phyloP scores from a whole-genome alignment of 2,329 filamentous ascomycete species.

The Cytospora mali region DNA sequence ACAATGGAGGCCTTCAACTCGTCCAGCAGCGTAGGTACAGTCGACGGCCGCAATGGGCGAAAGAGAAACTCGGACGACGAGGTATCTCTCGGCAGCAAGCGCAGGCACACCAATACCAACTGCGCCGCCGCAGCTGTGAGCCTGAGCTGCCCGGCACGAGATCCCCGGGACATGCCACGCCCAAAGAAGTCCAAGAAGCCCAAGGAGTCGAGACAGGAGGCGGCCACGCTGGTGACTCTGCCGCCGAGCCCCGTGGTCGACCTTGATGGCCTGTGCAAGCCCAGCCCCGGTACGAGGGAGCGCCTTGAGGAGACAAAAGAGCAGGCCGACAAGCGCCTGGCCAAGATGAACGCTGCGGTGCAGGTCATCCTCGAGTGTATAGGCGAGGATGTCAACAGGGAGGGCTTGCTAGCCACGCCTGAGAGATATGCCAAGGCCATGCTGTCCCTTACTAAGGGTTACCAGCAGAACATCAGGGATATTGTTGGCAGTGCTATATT shows the following conservation, averaged over 20 bases:
- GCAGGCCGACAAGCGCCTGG: conserved; percentile 53
- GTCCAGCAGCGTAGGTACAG: conserved; percentile 11
- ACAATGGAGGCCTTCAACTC: conserved; percentile 12
- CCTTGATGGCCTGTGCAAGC: conserved; percentile 62
- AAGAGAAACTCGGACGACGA: conserved; percentile 12
- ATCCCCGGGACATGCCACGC: conserved; percentile 58
- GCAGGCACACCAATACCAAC: conserved; percentile 30
- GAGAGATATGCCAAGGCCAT: conserved; percentile 92
- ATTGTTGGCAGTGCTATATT: conserved; percentile 96
- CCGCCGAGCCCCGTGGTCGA: conserved; percentile 61
- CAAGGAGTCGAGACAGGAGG: conserved; percentile 22
- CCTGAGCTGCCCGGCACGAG: conserved; percentile 61
- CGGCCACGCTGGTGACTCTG: conserved; percentile 35
- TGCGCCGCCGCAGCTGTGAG: conserved; percentile 36
- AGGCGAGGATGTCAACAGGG: conserved; percentile 67
- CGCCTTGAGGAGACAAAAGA: conserved; percentile 48
- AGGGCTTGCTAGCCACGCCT: conserved; percentile 69
- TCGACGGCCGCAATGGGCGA: conserved; percentile 8
- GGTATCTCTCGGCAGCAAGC: conserved; percentile 24
- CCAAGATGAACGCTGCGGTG: conserved; percentile 63
- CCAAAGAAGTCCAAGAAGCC: conserved; percentile 41
- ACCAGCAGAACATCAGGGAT: conserved; percentile 88
- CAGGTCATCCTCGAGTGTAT: conserved; percentile 68
- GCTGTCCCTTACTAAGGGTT: conserved; percentile 94
- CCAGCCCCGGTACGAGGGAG: conserved; percentile 37